These are phyloP conservation scores for Thalassiosira profunda DNA, from an alignment of 108 stramenopile species.

Conservation along the genomic window DNA sequence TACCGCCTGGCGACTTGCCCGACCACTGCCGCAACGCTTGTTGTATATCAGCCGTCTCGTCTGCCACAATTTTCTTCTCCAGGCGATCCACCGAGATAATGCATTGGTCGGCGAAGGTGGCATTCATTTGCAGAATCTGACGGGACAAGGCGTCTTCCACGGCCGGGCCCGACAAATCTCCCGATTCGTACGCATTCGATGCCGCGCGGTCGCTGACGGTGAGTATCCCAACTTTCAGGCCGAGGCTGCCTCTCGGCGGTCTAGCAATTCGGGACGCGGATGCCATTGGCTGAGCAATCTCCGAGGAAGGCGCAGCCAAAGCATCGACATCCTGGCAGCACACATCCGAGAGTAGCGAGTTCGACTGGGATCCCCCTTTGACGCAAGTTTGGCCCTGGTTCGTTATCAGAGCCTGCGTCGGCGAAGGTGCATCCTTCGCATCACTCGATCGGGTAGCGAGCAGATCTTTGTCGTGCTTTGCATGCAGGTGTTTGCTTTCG, in stretches of 20 bases:
- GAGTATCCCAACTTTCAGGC: constrained; percentile 71
- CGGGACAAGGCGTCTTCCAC: constrained; percentile 52
- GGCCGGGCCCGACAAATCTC: constrained; percentile 89
- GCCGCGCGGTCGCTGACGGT: constrained; percentile 90
- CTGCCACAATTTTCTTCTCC: constrained; percentile 72
- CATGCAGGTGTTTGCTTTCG: constrained; percentile 75
- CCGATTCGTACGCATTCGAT: constrained; percentile 68
- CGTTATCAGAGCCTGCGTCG: constrained; percentile 1
- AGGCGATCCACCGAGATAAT: constrained; percentile 20
- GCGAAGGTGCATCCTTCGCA: neutral
- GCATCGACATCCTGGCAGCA: constrained; percentile 86
- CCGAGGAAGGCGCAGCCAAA: neutral
- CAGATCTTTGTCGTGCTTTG: constrained; percentile 77
- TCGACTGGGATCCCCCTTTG: too few relatives aligned
- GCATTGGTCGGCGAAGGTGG: constrained; percentile 22
- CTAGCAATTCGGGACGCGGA: neutral
- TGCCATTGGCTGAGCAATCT: neutral
- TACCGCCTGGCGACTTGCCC: too few relatives aligned
- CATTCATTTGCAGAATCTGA: constrained; percentile 33
- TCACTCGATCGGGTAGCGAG: constrained; percentile 42
- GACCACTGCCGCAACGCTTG: constrained; percentile 57
- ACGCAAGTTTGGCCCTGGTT: neutral
- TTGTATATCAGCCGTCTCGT: constrained; percentile 74
- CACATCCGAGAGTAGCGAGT: constrained; percentile 84
- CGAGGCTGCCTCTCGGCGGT: constrained; percentile 39